Evolutionary conservation across 1,284 basidiomycete genomes (phyloP), one percentile per base, ranked within the genome.

Genomic region (Bjerkandera adusta): DNA sequence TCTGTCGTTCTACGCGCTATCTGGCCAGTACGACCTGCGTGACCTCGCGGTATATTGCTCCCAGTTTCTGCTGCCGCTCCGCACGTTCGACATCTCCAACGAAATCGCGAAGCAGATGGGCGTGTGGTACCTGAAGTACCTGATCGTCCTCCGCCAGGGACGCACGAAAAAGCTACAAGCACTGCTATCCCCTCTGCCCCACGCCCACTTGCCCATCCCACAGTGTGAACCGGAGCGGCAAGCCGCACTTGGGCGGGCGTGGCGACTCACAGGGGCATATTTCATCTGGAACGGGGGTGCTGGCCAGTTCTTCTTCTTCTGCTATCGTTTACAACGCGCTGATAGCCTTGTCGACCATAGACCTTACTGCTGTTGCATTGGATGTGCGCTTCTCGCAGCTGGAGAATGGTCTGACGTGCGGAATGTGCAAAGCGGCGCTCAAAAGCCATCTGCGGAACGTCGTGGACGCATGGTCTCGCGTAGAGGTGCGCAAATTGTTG

Each of bases 401-500:
- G 53, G 15, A 48, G 54, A 36, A 38, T 57, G 6, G 22, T 37
- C 4, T 61, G 58, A 43, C 47, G 79, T 34, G 68, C 75, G 26
- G 16, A 12, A 10, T 32, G 41, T 87, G 84, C 57, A 75, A 73
- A 50, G 59, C 67, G 42, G 65, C 75, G 1, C 69, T 87, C 18
- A 66, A 72, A 43, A 77, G 81, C 32, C 74, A 83, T 24, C 74
- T 88, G 37, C 79, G 77, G 58, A 72, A 72, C 35, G 67, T 87
- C 34, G 66, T 85, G 25, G 62, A 78, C 20, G 81, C 85, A 53
- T 87, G 84, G 84, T 81, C 83, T 15, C 67, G 77, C 27, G 78
- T 87, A 36, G 85, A 84, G 68, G 83, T 83, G 55, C n/a, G 27
- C 8, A 8, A n/a, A 8, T n/a, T n/a, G 27, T 8, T 30, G 27